Conservation (phyloP, 805 yeast genomes). For the Naumovozyma castellii region DNA sequence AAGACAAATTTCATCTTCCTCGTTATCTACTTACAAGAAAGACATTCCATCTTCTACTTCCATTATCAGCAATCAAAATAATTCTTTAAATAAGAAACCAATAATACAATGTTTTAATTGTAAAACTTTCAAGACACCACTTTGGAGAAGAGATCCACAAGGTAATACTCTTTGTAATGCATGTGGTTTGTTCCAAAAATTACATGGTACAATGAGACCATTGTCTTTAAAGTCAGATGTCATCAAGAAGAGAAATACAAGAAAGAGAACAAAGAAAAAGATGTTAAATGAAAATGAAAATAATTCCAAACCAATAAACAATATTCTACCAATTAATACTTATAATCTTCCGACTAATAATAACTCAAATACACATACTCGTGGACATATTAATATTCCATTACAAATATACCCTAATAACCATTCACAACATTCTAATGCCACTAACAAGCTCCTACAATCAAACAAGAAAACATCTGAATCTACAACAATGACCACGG, state of each 20-base stretch:
- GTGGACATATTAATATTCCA: conserved; percentile 4
- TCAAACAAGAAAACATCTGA: conserved; percentile 3
- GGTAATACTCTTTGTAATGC: conserved; percentile 94
- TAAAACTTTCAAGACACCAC: conserved; percentile 83
- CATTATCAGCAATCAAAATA: conserved; percentile 2
- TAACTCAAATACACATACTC: conserved; percentile 4
- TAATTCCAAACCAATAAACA: conserved; percentile 1
- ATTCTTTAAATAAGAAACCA: conserved; percentile 17
- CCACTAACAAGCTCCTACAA: neutral
- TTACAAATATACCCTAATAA: neutral
- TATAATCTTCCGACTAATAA: conserved; percentile 3
- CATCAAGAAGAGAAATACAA: conserved; percentile 62
- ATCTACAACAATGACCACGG: conserved; percentile 1
- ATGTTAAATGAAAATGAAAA: conserved; percentile 7
- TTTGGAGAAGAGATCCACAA: conserved; percentile 89
- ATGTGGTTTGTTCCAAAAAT: conserved; percentile 83
- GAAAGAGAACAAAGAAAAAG: conserved; percentile 46
- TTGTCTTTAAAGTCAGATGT: conserved; percentile 84
- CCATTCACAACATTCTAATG: neutral
- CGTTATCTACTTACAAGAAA: conserved; percentile 22
- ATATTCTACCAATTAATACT: neutral
- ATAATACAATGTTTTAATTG: conserved; percentile 70
- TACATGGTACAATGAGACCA: conserved; percentile 94
- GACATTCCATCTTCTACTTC: conserved; percentile 1
- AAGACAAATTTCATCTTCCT: conserved; percentile 23